A percentile compares a stretch with the other conserved stretches of the same genome.
Evolutionary conservation across 2,329 filamentous ascomycete genomes (phyloP).

Genomic region (Colletotrichum gloeosporioides): DNA sequence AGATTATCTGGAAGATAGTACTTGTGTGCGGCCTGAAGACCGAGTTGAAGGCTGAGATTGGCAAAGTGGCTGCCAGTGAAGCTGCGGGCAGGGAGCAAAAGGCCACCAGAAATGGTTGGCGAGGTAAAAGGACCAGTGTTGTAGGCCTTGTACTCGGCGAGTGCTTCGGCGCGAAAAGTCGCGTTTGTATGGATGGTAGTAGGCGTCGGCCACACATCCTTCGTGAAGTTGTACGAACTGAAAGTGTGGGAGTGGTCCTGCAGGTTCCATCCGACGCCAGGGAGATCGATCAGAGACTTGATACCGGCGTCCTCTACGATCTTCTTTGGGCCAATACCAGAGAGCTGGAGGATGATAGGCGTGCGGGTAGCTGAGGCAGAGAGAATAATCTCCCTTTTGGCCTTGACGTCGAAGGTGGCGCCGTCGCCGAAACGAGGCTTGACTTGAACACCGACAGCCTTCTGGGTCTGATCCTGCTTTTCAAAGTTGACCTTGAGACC

Average conservation of each 20-base stretch:
- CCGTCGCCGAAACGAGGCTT: background rate
- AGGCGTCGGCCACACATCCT: background rate
- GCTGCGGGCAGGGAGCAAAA: constrained; percentile 18
- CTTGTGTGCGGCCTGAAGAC: background rate
- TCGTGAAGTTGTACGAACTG: background rate
- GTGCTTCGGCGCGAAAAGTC: background rate
- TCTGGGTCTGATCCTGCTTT: background rate
- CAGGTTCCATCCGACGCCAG: constrained; percentile 30
- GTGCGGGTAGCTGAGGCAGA: background rate
- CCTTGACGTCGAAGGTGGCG: background rate
- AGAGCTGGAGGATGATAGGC: background rate
- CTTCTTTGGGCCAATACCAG: background rate
- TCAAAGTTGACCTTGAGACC: background rate
- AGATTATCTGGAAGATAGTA: background rate
- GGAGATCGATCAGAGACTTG: background rate
- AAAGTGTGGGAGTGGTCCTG: constrained; percentile 36
- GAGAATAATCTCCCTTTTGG: background rate
- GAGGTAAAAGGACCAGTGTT: constrained; percentile 3
- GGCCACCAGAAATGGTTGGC: constrained; percentile 20
- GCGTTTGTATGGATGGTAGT: background rate
- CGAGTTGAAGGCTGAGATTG: constrained; percentile 13
- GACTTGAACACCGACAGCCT: background rate
- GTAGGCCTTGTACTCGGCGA: background rate
- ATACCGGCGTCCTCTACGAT: background rate
- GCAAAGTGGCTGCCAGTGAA: constrained; percentile 21